Evolutionary conservation across 2,329 filamentous ascomycete species (phyloP).

Genomic region (Dactylellina haptotyla): DNA sequence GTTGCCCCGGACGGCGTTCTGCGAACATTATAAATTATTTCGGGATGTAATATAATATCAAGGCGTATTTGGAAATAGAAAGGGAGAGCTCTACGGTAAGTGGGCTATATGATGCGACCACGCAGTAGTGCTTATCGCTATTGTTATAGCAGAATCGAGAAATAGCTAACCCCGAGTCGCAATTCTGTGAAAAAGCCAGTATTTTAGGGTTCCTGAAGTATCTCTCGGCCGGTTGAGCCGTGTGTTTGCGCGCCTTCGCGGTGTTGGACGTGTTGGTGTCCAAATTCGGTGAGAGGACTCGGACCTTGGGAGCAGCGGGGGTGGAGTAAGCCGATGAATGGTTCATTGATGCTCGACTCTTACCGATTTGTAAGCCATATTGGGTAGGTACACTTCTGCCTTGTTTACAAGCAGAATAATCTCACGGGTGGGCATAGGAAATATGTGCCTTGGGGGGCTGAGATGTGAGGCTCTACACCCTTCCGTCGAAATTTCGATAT

Average conservation of each 20-base stretch:
- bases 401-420: neutral
- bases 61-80: neutral
- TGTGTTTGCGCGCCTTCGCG: too few species aligned
- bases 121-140: slow-evolving; percentile 40
- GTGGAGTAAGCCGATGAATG: neutral
- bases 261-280: too few species aligned
- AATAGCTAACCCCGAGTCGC: slow-evolving; percentile 19
- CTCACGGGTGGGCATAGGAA: neutral
- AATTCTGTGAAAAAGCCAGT: neutral
- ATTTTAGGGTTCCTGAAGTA: too few species aligned
- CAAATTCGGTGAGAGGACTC: too few species aligned
- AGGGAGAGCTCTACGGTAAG: slow-evolving; percentile 3
- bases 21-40: too few species aligned
- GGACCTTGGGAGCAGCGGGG: neutral
- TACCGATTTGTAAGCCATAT: slow-evolving; percentile 27
- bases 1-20: neutral
- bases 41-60: neutral
- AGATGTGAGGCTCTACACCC: neutral
- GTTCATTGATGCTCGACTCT: neutral
- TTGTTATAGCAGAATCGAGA: slow-evolving; percentile 1
- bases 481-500: neutral
- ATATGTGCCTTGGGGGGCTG: neutral
- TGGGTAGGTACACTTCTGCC: neutral
- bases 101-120: slow-evolving; percentile 12
- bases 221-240: neutral